These are phyloP conservation scores for Prasinococcaceae sp. DNA, from an alignment of 139 green algal genomes.

Conservation along the genomic window DNA sequence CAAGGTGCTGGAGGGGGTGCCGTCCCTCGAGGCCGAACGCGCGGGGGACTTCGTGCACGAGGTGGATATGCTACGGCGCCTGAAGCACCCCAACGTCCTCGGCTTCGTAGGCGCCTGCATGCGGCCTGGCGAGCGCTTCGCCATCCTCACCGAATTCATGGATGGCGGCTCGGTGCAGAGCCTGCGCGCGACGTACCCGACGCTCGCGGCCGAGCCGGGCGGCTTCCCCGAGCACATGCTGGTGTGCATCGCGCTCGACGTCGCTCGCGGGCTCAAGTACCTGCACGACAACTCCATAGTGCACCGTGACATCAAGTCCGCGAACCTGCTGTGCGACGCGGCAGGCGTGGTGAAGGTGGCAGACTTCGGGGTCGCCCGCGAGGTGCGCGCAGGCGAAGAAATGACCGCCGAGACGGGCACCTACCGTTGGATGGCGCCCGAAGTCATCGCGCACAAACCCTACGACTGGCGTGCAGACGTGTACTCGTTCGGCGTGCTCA, in stretches of 20 bases:
- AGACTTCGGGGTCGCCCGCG: conserved; percentile 91
- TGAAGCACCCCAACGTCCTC: conserved; percentile 79
- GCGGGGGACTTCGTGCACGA: too few relatives aligned
- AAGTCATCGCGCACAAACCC: conserved; percentile 93
- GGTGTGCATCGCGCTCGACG: conserved; percentile 68
- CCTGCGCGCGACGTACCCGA: conserved; percentile 36
- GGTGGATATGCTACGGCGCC: conserved; percentile 36
- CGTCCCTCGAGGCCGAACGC: too few relatives aligned
- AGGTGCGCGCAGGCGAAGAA: conserved; percentile 46
- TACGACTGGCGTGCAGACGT: conserved; percentile 78
- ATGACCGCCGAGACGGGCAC: conserved; percentile 98
- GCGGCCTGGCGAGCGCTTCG: conserved; percentile 65
- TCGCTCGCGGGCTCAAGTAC: conserved; percentile 91
- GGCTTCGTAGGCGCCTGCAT: conserved; percentile 95
- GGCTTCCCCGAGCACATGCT: too few relatives aligned
- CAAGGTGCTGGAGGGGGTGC: conserved; percentile 10
- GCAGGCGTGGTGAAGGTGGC: conserved; percentile 60
- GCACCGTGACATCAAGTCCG: conserved; percentile 74
- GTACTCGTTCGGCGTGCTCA: conserved; percentile 70
- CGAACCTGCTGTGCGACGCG: conserved; percentile 94
- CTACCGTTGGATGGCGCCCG: conserved; percentile 98
- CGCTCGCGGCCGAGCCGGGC: too few relatives aligned
- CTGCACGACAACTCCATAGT: conserved; percentile 94
- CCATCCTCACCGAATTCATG: conserved; percentile 94
- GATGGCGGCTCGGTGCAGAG: conserved; percentile 54